Conservation (phyloP, 2,329 filamentous ascomycete genomes). For the Aureobasidium subglaciale region DNA sequence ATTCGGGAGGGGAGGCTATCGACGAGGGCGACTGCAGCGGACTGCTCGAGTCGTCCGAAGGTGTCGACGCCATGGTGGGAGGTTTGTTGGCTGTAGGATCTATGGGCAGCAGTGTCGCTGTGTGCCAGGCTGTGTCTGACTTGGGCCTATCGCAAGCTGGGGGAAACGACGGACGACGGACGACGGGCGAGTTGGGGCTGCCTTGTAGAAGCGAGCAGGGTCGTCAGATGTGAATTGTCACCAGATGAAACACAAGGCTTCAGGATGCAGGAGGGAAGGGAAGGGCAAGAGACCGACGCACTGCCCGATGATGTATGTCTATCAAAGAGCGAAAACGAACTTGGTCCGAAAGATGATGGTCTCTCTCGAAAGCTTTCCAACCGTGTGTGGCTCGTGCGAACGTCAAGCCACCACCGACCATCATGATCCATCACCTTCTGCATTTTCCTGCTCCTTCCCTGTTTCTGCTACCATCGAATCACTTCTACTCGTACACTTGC, state of each 20-base stretch:
- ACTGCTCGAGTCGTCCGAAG: conserved; percentile 7
- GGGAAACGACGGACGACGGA: background rate
- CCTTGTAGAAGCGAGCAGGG: background rate
- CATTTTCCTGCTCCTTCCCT: background rate
- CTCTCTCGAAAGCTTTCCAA: background rate
- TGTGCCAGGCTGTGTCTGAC: conserved; percentile 5
- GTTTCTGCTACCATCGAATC: background rate
- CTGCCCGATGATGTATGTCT: background rate
- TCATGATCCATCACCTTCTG: background rate
- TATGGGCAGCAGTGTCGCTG: background rate
- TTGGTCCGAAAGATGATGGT: background rate
- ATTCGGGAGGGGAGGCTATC: conserved; percentile 1
- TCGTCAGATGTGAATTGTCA: background rate
- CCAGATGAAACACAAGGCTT: background rate
- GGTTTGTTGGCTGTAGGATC: background rate
- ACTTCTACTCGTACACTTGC: too few relatives aligned
- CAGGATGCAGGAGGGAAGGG: background rate
- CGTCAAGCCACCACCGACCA: background rate
- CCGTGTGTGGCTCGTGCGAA: background rate
- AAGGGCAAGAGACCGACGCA: background rate
- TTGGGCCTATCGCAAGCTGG: background rate
- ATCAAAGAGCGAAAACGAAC: background rate
- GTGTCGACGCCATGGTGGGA: conserved; percentile 5
- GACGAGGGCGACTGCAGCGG: conserved; percentile 11
- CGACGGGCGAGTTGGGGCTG: background rate